Evolutionary conservation across 768 basidiomycete genomes (phyloP).

Genomic region (Rhodotorula sphaerocarpa): DNA sequence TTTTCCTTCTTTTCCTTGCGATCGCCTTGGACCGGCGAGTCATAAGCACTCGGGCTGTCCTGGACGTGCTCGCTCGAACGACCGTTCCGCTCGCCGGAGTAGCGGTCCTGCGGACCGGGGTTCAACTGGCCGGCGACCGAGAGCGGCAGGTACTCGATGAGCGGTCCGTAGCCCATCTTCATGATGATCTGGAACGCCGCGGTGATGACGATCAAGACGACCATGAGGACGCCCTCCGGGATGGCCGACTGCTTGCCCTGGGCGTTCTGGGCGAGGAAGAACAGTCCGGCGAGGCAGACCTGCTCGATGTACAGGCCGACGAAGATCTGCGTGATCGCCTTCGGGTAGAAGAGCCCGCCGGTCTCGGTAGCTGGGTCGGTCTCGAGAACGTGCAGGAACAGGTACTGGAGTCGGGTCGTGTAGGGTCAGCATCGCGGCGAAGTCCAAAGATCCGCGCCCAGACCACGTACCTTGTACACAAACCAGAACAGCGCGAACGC

Average conservation of each 20-base stretch:
- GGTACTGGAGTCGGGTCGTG: conserved; percentile 48
- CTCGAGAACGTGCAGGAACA: conserved; percentile 55
- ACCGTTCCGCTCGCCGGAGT: background rate
- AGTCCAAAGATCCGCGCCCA: background rate
- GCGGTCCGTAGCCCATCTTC: conserved; percentile 69
- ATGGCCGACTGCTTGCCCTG: conserved; percentile 54
- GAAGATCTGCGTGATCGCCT: conserved; percentile 84
- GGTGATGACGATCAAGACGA: conserved; percentile 74
- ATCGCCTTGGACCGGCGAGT: too few relatives aligned
- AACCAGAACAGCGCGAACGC: conserved; percentile 78
- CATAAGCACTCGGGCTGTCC: background rate
- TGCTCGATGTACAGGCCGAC: conserved; percentile 89
- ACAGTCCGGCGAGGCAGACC: conserved; percentile 71
- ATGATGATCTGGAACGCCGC: conserved; percentile 70
- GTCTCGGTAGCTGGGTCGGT: conserved; percentile 36
- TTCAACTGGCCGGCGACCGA: conserved; percentile 65
- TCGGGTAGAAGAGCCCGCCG: conserved; percentile 90
- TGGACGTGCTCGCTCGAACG: too few relatives aligned
- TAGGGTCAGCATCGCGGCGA: background rate
- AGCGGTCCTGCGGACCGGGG: conserved; percentile 35
- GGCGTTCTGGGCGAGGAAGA: conserved; percentile 70
- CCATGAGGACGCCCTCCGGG: conserved; percentile 67
- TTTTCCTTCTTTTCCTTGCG: conserved; percentile 29
- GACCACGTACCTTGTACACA: conserved; percentile 55
- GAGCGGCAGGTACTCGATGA: conserved; percentile 65